Conservation (phyloP, 306 rosid species). For the Vigna trinervia region DNA sequence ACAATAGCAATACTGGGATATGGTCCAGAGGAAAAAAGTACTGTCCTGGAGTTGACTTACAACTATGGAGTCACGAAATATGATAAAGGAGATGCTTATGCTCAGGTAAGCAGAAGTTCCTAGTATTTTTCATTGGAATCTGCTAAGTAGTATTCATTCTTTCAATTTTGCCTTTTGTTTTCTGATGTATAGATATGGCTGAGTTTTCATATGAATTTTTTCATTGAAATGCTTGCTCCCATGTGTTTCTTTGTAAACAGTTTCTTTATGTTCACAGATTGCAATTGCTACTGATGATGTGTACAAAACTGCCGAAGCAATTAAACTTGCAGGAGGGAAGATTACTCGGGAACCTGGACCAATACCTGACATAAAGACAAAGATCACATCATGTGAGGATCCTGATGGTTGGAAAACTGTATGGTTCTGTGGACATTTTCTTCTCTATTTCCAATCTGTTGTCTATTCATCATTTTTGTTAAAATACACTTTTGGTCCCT, state of each 20-base stretch:
- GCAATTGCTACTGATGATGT: constrained; percentile 95
- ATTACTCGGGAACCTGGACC: constrained; percentile 91
- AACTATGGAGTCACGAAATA: constrained; percentile 87
- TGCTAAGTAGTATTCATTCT: constrained; percentile 1
- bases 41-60: constrained; percentile 88
- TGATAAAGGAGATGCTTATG: constrained; percentile 88
- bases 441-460: background rate
- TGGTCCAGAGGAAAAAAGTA: constrained; percentile 86
- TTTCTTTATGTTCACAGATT: constrained; percentile 56
- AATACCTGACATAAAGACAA: constrained; percentile 77
- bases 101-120: constrained; percentile 63
- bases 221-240: constrained; percentile 22
- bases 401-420: constrained; percentile 99
- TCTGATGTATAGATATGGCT: background rate
- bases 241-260: background rate
- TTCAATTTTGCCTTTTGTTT: constrained; percentile 16
- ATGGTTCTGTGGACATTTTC: constrained; percentile 44
- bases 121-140: constrained; percentile 20
- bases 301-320: constrained; percentile 89
- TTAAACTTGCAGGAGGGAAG: constrained; percentile 86
- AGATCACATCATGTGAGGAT: constrained; percentile 90
- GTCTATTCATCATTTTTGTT: constrained; percentile 11
- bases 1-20: constrained; percentile 83
- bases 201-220: constrained; percentile 16
- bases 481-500: too few relatives aligned